A percentile compares a stretch with the other conserved stretches of the same genome.
Evolutionary conservation across 129 eudicot species (phyloP).

Genomic region (sunflower (Helianthus annuus)): HanXRQr2.0-SUNRISE NC_035440.2:37027211-37027710

Average conservation of each 20-base stretch:
- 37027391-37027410: constrained; percentile 41
- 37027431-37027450: constrained; percentile 5
- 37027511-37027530: constrained; percentile 51
- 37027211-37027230: constrained; percentile 74
- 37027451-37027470: not conserved
- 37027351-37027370: constrained; percentile 32
- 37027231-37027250: constrained; percentile 99
- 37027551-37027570: constrained; percentile 44
- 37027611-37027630: constrained; percentile 14
- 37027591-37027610: constrained; percentile 38
- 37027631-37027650: not conserved
- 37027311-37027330: not conserved
- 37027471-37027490: not conserved
- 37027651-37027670: constrained; percentile 12
- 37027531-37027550: constrained; percentile 35
- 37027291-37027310: not conserved
- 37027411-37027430: constrained; percentile 56
- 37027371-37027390: constrained; percentile 41
- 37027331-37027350: constrained; percentile 51
- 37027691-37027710: constrained; percentile 33
- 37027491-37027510: not conserved
- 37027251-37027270: constrained; percentile 52
- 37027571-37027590: constrained; percentile 48
- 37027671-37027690: constrained; percentile 30
- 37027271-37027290: constrained; percentile 47